Percentiles rank a stretch among this genome's conserved stretches.
Evolutionary conservation across 306 rosid genomes (phyloP).

Genomic region (Rosa rugosa): DNA sequence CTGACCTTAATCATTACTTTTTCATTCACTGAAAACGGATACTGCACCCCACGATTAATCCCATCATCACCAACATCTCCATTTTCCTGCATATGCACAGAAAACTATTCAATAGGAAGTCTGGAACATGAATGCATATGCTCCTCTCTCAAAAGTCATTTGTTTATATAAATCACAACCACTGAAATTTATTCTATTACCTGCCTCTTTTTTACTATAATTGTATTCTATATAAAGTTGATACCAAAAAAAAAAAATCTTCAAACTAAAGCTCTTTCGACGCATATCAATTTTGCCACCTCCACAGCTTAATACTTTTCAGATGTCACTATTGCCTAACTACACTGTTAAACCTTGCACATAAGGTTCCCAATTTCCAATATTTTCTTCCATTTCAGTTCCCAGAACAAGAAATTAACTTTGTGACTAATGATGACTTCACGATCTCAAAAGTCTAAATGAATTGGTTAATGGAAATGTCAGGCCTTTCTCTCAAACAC

Average conservation of each 20-base stretch:
- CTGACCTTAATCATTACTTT: conserved; percentile 90
- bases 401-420: neutral
- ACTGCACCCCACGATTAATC: conserved; percentile 71
- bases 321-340: neutral
- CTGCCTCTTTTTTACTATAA: conserved; percentile 1
- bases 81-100: conserved; percentile 60
- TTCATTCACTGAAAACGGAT: conserved; percentile 94
- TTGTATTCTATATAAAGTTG: neutral
- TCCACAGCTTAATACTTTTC: neutral
- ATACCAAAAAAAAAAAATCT: neutral
- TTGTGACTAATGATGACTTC: neutral
- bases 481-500: conserved; percentile 27
- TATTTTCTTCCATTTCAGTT: neutral
- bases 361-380: neutral
- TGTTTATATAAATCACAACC: conserved; percentile 17
- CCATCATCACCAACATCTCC: conserved; percentile 71
- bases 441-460: conserved; percentile 17
- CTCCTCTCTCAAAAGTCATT: conserved; percentile 5
- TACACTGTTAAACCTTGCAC: conserved; percentile 4
- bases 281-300: neutral
- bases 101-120: conserved; percentile 21
- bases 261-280: neutral
- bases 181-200: neutral
- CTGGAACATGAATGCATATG: neutral
- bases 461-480: neutral